Percentiles rank a stretch among this genome's conserved stretches.
Evolutionary conservation across 495 filamentous ascomycete species (phyloP).

Genomic region (Choiromyces venosus): DNA sequence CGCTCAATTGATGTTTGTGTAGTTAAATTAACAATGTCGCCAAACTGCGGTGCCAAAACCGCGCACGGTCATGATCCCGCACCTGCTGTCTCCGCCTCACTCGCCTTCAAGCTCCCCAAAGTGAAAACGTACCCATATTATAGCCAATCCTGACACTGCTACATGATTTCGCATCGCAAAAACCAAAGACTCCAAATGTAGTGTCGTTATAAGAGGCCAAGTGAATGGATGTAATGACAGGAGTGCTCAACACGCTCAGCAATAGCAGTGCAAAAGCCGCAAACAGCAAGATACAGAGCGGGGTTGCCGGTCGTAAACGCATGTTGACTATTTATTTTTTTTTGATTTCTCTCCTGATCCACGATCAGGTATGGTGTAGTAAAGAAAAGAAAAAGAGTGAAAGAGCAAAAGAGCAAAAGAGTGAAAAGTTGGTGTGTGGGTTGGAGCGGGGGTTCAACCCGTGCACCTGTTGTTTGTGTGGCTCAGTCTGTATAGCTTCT

Average conservation of each 20-base stretch:
- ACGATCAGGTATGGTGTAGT: background rate
- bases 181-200: conserved; percentile 91
- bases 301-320: conserved; percentile 78
- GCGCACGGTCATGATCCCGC: background rate
- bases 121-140: conserved; percentile 61
- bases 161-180: conserved; percentile 61
- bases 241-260: conserved; percentile 85
- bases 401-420: background rate
- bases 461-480: background rate
- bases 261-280: conserved; percentile 78
- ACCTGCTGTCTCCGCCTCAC: background rate
- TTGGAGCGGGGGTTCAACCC: background rate
- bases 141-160: conserved; percentile 79
- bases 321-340: conserved; percentile 4
- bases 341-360: background rate
- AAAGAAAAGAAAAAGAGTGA: background rate
- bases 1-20: background rate
- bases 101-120: conserved; percentile 16
- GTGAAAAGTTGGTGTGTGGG: background rate
- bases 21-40: background rate
- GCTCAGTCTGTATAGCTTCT: background rate
- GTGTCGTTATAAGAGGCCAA: conserved; percentile 69
- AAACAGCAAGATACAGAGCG: conserved; percentile 77
- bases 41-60: conserved; percentile 9
- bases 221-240: conserved; percentile 78